Conservation (phyloP, 225 moss, liverwort and hornwort genomes). For the Marchantia paleacea region DNA sequence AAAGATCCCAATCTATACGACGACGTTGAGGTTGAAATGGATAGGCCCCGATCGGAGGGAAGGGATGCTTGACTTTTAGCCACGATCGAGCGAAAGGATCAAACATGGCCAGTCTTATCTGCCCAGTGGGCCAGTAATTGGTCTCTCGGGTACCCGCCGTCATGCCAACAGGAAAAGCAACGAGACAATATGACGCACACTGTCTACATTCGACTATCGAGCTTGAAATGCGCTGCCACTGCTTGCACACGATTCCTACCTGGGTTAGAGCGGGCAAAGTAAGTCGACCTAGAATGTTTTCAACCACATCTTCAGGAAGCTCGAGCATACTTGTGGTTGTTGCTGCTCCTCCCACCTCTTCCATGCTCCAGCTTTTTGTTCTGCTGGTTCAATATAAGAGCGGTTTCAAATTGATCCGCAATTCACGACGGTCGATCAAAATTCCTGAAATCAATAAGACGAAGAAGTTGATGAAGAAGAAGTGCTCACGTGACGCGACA, state of each 20-base stretch:
- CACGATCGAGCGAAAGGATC: conserved; percentile 1
- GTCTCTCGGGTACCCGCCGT: conserved; percentile 3
- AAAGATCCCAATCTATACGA: conserved; percentile 3
- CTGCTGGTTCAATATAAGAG: not conserved
- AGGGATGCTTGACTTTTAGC: not conserved
- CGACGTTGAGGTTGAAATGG: conserved; percentile 3
- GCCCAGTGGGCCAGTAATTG: conserved; percentile 5
- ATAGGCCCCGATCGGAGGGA: conserved; percentile 3
- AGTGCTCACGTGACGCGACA: not conserved
- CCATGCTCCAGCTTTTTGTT: not conserved
- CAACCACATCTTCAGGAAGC: conserved; percentile 4
- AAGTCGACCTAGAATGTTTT: conserved; percentile 5
- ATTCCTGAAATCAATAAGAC: not conserved
- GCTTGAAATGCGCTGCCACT: conserved; percentile 5
- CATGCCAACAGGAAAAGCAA: conserved; percentile 7
- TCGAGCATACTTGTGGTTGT: not conserved
- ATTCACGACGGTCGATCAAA: conserved; percentile 1
- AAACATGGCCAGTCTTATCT: not conserved
- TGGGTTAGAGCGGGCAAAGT: not conserved
- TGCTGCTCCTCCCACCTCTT: not conserved
- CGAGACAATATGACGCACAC: conserved; percentile 2
- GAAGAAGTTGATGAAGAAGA: not conserved
- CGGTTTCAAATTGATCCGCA: not conserved
- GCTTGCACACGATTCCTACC: conserved; percentile 3
- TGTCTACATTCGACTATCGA: not conserved